These are phyloP conservation scores for Monilinia laxa DNA, from an alignment of 2,329 filamentous ascomycete species.

Conservation along the genomic window DNA sequence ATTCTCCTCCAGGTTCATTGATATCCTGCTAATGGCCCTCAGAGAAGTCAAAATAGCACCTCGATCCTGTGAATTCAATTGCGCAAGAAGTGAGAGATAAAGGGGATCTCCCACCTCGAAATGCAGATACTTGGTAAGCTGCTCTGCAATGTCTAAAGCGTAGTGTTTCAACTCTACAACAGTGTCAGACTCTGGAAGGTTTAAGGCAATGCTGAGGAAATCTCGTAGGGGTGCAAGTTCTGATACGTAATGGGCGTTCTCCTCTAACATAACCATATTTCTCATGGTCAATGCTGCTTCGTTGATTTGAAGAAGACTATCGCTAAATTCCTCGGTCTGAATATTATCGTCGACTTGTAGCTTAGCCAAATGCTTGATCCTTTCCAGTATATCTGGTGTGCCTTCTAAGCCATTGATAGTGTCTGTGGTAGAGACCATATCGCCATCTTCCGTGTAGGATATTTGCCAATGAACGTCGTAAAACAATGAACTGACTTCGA, in stretches of 20 bases:
- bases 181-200: constrained; percentile 68
- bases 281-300: constrained; percentile 85
- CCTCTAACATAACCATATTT: constrained; percentile 92
- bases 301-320: constrained; percentile 72
- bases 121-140: constrained; percentile 77
- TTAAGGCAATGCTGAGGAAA: constrained; percentile 77
- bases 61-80: constrained; percentile 70
- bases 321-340: constrained; percentile 67
- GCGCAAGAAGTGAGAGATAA: constrained; percentile 69
- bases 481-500: constrained; percentile 76
- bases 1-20: constrained; percentile 77
- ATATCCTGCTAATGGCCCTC: constrained; percentile 80
- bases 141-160: constrained; percentile 86
- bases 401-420: constrained; percentile 65
- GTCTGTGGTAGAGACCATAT: constrained; percentile 48
- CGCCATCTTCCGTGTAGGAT: constrained; percentile 64
- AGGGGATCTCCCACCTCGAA: constrained; percentile 73
- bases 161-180: constrained; percentile 87
- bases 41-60: constrained; percentile 79
- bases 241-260: constrained; percentile 82
- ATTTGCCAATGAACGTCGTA: constrained; percentile 82
- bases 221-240: constrained; percentile 75
- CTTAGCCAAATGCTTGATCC: constrained; percentile 62
- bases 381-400: constrained; percentile 69
- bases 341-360: constrained; percentile 66